phyloP scores from a whole-genome alignment of 441 rosid genomes.

The Populus hybrid region DNA sequence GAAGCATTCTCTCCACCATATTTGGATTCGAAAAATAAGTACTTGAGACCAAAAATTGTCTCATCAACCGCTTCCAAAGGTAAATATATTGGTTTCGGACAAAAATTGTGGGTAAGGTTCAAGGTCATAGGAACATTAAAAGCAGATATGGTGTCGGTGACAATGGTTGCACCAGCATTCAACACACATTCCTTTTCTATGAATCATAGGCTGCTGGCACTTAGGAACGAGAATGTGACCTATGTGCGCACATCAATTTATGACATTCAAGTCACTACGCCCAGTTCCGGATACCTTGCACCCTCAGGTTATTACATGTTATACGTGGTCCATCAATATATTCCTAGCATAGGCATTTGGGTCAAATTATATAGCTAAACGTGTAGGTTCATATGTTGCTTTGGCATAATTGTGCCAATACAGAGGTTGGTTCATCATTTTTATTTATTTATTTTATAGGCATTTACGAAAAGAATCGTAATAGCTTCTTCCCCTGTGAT shows the following conservation, averaged over 20 bases:
- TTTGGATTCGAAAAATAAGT: conserved; percentile 29
- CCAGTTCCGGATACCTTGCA: conserved; percentile 52
- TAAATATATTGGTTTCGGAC: conserved; percentile 29
- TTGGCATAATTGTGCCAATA: no score
- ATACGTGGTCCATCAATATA: conserved; percentile 57
- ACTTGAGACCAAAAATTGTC: conserved; percentile 43
- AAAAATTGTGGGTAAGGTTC: conserved; percentile 38
- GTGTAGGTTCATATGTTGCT: neutral
- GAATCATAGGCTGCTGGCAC: conserved; percentile 73
- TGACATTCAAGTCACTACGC: conserved; percentile 35
- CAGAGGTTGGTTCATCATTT: neutral
- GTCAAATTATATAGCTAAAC: conserved; percentile 32
- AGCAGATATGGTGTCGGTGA: conserved; percentile 33
- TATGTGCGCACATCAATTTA: conserved; percentile 21
- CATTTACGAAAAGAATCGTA: neutral
- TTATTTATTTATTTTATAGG: no score
- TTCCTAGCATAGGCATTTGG: conserved; percentile 75
- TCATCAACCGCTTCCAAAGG: conserved; percentile 20
- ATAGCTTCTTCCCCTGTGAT: neutral
- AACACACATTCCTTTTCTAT: conserved; percentile 76
- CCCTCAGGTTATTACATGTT: conserved; percentile 79
- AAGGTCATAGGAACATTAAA: conserved; percentile 30
- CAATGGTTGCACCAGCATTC: conserved; percentile 65
- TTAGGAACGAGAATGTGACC: conserved; percentile 33
- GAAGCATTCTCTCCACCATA: conserved; percentile 76